Evolutionary conservation across 208 protist genomes (phyloP).

Genomic region (Acanthamoeba polyphaga): DNA sequence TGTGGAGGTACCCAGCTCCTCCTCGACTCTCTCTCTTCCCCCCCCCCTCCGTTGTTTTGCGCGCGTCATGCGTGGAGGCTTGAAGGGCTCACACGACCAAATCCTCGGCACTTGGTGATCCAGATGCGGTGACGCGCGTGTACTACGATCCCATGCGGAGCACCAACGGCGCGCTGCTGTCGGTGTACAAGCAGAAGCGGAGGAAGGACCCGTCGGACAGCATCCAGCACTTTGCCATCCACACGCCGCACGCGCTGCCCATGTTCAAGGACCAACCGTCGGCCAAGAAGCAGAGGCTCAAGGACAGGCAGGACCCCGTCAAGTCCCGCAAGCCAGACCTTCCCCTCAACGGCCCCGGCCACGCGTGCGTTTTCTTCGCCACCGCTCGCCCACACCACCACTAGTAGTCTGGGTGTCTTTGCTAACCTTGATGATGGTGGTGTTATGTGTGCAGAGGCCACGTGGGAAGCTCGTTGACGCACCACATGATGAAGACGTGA

Average conservation of each 20-base stretch:
- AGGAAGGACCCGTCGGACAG: conserved; percentile 35
- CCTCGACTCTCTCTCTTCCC: neutral
- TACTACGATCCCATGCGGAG: conserved; percentile 49
- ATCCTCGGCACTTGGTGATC: neutral
- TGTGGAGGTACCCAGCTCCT: neutral
- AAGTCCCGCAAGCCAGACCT: conserved; percentile 56
- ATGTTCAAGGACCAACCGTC: conserved; percentile 46
- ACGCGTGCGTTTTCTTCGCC: neutral
- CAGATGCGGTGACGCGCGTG: conserved; percentile 24
- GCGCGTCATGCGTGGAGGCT: too few species aligned
- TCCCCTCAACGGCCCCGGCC: conserved; percentile 9
- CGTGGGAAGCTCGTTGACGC: conserved; percentile 43
- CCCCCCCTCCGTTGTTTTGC: neutral
- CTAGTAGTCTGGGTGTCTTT: too few species aligned
- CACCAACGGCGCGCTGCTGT: conserved; percentile 47
- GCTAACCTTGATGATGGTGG: neutral
- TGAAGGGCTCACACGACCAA: neutral
- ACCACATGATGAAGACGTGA: conserved; percentile 56
- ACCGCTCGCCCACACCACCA: neutral
- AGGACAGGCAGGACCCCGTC: conserved; percentile 52
- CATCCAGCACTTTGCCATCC: conserved; percentile 35
- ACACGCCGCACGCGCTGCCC: conserved; percentile 59
- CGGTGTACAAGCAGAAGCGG: neutral
- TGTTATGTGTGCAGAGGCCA: neutral
- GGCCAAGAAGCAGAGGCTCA: conserved; percentile 46